Evolutionary conservation across 78 protist species (phyloP).

Genomic region (Polysphondylium violaceum): DNA sequence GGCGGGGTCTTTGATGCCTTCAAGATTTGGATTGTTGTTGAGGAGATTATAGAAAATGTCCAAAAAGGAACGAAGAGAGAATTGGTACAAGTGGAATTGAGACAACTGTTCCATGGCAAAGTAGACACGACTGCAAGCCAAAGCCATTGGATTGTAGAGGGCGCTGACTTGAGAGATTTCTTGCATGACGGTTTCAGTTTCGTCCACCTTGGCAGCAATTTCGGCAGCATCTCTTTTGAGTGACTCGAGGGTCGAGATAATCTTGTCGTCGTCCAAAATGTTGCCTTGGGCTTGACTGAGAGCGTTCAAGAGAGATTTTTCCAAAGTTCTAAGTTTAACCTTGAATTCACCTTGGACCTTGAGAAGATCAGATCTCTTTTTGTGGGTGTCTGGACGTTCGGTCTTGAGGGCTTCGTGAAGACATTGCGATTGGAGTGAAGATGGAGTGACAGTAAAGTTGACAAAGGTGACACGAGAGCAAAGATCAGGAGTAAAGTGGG

Average conservation of each 20-base stretch:
- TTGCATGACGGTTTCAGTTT: constrained; percentile 87
- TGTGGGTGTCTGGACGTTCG: constrained; percentile 93
- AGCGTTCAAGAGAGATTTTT: constrained; percentile 91
- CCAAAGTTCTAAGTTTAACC: constrained; percentile 91
- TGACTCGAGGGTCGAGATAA: constrained; percentile 93
- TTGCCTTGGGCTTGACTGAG: constrained; percentile 87
- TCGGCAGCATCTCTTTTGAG: constrained; percentile 87
- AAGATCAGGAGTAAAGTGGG: constrained; percentile 95
- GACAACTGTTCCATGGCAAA: constrained; percentile 91
- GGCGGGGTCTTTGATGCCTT: constrained; percentile 46
- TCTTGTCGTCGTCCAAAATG: constrained; percentile 95
- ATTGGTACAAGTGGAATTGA: constrained; percentile 94
- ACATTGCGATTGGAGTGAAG: constrained; percentile 85
- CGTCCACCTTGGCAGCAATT: constrained; percentile 84
- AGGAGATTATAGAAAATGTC: constrained; percentile 88
- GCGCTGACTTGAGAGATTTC: constrained; percentile 77
- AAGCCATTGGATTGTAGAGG: constrained; percentile 89
- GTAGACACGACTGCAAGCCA: constrained; percentile 86
- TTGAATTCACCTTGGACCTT: constrained; percentile 95
- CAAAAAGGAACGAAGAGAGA: constrained; percentile 93
- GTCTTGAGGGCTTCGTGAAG: constrained; percentile 81
- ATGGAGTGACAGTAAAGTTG: constrained; percentile 96
- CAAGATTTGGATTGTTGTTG: constrained; percentile 47
- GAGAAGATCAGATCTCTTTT: constrained; percentile 89
- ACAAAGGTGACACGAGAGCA: constrained; percentile 96